phyloP scores from a whole-genome alignment of 495 filamentous ascomycete species.

The Daldinia vernicosa region DNA sequence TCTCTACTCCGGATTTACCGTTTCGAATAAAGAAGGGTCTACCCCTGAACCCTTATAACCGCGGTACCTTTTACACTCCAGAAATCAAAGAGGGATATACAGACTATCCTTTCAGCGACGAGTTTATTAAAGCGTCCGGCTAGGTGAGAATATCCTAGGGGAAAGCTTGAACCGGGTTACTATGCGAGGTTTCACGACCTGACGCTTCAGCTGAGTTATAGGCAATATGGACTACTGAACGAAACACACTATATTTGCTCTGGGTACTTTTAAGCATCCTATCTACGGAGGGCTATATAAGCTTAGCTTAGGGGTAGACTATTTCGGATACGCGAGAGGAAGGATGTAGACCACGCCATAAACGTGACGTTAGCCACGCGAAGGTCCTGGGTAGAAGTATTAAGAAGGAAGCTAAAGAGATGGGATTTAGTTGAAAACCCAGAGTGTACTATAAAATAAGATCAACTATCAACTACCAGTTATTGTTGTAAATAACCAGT shows the following conservation, averaged over 20 bases:
- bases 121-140: conserved; percentile 33
- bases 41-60: conserved; percentile 60
- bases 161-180: background rate
- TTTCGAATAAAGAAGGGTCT: conserved; percentile 65
- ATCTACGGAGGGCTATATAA: too few species aligned
- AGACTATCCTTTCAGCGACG: conserved; percentile 62
- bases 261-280: too few species aligned
- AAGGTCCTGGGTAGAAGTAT: background rate
- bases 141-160: background rate
- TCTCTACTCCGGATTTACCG: conserved; percentile 73
- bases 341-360: background rate
- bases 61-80: conserved; percentile 64
- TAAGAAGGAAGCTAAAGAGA: too few species aligned
- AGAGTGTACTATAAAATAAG: too few species aligned
- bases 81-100: conserved; percentile 63
- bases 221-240: background rate
- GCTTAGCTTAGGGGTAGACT: background rate
- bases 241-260: background rate
- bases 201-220: background rate
- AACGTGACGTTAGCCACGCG: background rate
- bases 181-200: background rate
- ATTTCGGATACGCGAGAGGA: background rate
- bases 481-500: too few species aligned
- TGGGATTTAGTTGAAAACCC: too few species aligned
- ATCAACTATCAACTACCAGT: too few species aligned